A percentile compares a stretch with the other conserved stretches of the same genome.
These are phyloP conservation scores for Perkinsus olseni DNA, from an alignment of 169 alveolate genomes.

Conservation along the genomic window DNA sequence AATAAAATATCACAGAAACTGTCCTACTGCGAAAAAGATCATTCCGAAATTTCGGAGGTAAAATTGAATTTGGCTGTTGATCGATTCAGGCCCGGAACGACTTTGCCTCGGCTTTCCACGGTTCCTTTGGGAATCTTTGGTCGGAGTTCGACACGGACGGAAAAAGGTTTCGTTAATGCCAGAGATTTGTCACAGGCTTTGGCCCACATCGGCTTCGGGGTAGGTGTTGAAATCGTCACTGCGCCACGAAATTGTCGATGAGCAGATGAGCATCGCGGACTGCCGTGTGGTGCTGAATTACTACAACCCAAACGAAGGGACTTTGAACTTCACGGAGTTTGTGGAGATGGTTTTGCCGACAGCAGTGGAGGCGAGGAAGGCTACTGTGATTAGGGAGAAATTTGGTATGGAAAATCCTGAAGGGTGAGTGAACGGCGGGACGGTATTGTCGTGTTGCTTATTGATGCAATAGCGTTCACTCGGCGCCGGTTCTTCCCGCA, in stretches of 20 bases:
- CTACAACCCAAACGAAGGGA: not conserved
- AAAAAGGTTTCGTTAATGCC: not conserved
- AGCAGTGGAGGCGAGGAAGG: not conserved
- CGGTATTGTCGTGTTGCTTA: not conserved
- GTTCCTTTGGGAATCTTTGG: not conserved
- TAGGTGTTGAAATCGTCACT: not conserved
- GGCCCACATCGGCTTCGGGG: not conserved
- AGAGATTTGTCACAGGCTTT: not conserved
- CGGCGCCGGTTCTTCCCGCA: too few species aligned
- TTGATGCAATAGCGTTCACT: too few species aligned
- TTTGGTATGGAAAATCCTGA: not conserved
- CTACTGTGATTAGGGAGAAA: not conserved
- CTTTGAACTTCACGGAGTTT: not conserved
- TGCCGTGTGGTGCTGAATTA: not conserved
- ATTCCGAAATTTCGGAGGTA: too few species aligned
- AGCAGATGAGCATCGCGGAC: not conserved
- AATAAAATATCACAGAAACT: too few species aligned
- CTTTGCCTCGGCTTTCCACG: not conserved
- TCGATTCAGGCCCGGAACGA: not conserved
- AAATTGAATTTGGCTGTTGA: too few species aligned
- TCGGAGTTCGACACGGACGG: not conserved
- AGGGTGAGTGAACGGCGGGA: not conserved
- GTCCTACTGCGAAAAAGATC: too few species aligned
- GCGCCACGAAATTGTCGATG: not conserved
- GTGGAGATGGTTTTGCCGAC: not conserved